A percentile compares a stretch with the other conserved stretches of the same genome.
Conservation (phyloP, 2,329 filamentous ascomycete species). For the Apiospora saccharicola region DNA sequence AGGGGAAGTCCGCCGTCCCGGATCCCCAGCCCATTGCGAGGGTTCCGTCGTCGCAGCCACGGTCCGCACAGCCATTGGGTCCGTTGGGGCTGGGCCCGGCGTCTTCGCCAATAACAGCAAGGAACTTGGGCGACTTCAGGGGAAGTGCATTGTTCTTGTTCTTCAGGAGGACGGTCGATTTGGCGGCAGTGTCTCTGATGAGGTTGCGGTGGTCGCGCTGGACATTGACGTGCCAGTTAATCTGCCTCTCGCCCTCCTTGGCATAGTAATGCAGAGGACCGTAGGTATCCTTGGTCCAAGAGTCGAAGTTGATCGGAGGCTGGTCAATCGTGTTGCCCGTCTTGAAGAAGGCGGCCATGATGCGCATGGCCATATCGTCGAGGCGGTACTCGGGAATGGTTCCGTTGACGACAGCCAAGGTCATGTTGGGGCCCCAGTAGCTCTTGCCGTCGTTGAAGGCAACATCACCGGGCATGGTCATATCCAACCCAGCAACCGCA, state of each 20-base stretch:
- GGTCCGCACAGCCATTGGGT: conserved; percentile 80
- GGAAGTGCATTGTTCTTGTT: conserved; percentile 77
- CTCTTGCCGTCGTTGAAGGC: conserved; percentile 74
- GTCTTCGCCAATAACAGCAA: conserved; percentile 84
- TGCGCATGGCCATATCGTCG: conserved; percentile 91
- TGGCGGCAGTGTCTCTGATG: conserved; percentile 79
- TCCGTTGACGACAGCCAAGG: conserved; percentile 86
- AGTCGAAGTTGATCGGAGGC: conserved; percentile 79
- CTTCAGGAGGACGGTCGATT: conserved; percentile 89
- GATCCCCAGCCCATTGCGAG: conserved; percentile 83
- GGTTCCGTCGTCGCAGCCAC: conserved; percentile 65
- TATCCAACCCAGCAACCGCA: conserved; percentile 78
- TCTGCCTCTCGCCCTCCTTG: conserved; percentile 66
- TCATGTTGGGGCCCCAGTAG: conserved; percentile 89
- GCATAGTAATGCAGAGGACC: conserved; percentile 72
- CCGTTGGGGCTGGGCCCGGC: conserved; percentile 77
- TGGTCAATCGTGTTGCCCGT: conserved; percentile 61
- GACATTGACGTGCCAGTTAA: conserved; percentile 89
- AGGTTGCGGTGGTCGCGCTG: conserved; percentile 73
- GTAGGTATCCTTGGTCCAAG: conserved; percentile 82
- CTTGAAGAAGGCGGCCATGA: conserved; percentile 75
- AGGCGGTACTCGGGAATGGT: conserved; percentile 87
- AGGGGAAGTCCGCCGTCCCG: conserved; percentile 76
- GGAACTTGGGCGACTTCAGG: conserved; percentile 77
- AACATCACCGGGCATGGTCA: conserved; percentile 90